Evolutionary conservation across 495 filamentous ascomycete species (phyloP).

Genomic region (Aspergillus coremiiformis): DNA sequence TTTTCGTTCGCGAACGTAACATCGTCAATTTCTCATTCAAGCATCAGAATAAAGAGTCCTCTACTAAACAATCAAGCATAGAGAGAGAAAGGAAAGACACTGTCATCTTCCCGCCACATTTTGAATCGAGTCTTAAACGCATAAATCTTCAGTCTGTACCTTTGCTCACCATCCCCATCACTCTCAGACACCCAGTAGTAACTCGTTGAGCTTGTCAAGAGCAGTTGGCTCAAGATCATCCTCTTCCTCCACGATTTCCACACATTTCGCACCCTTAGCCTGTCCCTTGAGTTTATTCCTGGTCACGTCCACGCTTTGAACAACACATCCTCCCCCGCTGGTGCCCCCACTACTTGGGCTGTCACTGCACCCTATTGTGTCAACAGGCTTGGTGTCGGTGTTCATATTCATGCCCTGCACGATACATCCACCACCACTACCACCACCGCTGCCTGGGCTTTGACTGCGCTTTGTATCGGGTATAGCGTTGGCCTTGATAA

Average conservation of each 20-base stretch:
- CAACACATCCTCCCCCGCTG: background rate
- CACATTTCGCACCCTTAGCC: background rate
- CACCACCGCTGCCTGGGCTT: background rate
- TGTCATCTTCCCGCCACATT: no score
- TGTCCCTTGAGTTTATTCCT: background rate
- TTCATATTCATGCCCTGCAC: background rate
- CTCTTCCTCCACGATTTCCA: conserved; percentile 25
- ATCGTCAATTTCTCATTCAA: background rate
- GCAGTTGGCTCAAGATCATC: conserved; percentile 21
- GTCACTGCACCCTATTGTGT: background rate
- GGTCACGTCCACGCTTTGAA: background rate
- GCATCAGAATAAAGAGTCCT: background rate
- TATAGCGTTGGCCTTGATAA: no score
- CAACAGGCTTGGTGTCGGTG: conserved; percentile 3
- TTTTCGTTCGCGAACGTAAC: no score
- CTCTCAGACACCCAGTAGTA: conserved; percentile 13
- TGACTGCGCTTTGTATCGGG: no score
- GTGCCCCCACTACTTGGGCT: background rate
- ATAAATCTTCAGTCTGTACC: no score
- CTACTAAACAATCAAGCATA: background rate
- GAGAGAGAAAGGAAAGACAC: no score
- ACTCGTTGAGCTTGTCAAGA: conserved; percentile 19
- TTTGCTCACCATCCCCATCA: background rate
- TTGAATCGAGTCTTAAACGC: no score
- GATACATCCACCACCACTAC: background rate